phyloP scores from a whole-genome alignment of 2,329 filamentous ascomycete genomes.

The Colletotrichum endophyticum region DNA sequence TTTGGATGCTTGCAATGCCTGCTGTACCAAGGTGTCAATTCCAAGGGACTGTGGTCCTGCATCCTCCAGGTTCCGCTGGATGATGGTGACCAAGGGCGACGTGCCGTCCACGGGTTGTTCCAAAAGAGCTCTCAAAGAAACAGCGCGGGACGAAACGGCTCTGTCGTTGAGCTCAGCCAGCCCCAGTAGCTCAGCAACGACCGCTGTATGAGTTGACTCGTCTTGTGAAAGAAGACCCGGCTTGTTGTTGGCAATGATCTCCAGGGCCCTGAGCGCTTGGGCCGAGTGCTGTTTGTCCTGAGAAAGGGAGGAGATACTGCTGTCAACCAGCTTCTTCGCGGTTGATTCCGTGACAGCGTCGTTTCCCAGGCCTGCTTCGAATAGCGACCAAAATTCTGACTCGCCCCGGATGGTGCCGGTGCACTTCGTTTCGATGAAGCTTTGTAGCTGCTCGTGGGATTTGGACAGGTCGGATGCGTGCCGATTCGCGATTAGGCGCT shows the following conservation, averaged over 20 bases:
- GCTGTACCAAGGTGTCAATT: slow-evolving; percentile 58
- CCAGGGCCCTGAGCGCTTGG: slow-evolving; percentile 48
- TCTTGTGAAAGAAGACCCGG: slow-evolving; percentile 50
- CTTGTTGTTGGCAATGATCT: slow-evolving; percentile 50
- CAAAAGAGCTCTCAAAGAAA: slow-evolving; percentile 48
- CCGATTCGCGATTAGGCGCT: slow-evolving; percentile 51
- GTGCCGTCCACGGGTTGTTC: slow-evolving; percentile 47
- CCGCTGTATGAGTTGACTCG: slow-evolving; percentile 49
- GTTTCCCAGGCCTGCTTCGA: slow-evolving; percentile 52
- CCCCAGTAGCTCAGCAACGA: slow-evolving; percentile 59
- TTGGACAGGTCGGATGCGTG: slow-evolving; percentile 43
- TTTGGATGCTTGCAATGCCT: slow-evolving; percentile 45
- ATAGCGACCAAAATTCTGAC: slow-evolving; percentile 45
- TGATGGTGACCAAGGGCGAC: slow-evolving; percentile 53
- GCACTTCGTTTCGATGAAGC: slow-evolving; percentile 38
- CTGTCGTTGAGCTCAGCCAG: slow-evolving; percentile 55
- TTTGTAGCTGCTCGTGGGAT: slow-evolving; percentile 47
- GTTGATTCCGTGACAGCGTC: slow-evolving; percentile 41
- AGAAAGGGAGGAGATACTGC: slow-evolving; percentile 36
- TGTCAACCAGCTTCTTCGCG: slow-evolving; percentile 35
- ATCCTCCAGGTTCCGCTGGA: slow-evolving; percentile 59
- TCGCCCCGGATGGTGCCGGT: not conserved
- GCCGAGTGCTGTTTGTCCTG: slow-evolving; percentile 30
- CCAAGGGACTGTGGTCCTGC: slow-evolving; percentile 54
- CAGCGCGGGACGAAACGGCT: slow-evolving; percentile 43